Base-by-base conservation (phyloP, 495 filamentous ascomycete species). In the Stereocaulon alpinum region DNA sequence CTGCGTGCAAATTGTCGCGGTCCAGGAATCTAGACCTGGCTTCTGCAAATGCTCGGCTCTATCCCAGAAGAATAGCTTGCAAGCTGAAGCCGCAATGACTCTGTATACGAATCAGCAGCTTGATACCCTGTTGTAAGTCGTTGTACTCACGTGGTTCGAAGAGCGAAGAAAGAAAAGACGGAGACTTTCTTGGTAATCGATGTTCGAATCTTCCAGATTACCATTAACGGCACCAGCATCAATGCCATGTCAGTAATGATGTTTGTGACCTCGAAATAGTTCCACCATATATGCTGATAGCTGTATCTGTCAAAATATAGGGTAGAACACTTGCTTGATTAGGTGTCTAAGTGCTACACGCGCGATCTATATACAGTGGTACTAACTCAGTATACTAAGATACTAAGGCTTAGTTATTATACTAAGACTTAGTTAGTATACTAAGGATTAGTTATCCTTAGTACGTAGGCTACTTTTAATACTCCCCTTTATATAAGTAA, bases 191-290 rank as follows among this genome's bases (percentile, higher is more conserved):
- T 71, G 37, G 61, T 54, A 17, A 66, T 52, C 22, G 68, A 61
- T 6, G 70, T 70, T 34, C 73, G 71, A 49, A 77, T 60, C 3
- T 64, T 64, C 27, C 56, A 63, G 40, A 80, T 69, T 3, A 78
- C 71, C 7, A 69, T 43, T 6, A 71, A 55, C 1, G 76, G 73
- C 42, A 75, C 65, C 11, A 62, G 58, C 5, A 77, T 67, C 30
- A 80, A 66, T 0, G 66, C 72, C 17, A 41, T 59, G 43, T 80
- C 74, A 3, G 71, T 72, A n/a, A 78, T 17, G 27, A 78, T 71
- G 40, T 76, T 78, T 3, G 69, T 67, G 42, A 73, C 61, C 30
- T 63, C 68, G 27, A 76, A 69, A 53, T 72, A 77, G 41, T 70
- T 68, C 58, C 73, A 66, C 67, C 76, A 55, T 11, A 22, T 27